Percentiles rank a stretch among this genome's conserved stretches.
Evolutionary conservation across 176 grass and related monocot species (phyloP).

Genomic region (Hordeum vulgare): DNA sequence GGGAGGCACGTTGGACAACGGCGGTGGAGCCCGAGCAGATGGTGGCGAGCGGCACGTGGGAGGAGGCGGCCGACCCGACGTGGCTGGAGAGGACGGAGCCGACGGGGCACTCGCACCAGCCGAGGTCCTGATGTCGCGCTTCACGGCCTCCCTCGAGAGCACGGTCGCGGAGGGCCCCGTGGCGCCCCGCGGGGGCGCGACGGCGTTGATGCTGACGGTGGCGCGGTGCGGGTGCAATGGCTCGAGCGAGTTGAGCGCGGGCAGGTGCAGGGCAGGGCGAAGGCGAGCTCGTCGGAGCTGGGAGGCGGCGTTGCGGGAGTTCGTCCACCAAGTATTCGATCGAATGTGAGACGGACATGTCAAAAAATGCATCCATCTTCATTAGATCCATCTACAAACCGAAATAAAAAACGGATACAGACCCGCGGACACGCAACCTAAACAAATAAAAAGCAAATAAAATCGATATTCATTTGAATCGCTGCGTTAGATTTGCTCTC

Average conservation of each 20-base stretch:
- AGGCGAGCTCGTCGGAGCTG: too few species aligned
- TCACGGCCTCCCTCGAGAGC: constrained; percentile 31
- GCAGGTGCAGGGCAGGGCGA: too few species aligned
- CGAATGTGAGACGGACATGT: too few species aligned
- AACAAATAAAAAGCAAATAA: too few species aligned
- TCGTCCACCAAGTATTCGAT: too few species aligned
- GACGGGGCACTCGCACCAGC: constrained; percentile 63
- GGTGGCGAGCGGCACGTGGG: constrained; percentile 17
- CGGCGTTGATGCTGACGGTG: constrained; percentile 27
- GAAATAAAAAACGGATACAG: too few species aligned
- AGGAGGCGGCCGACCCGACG: not conserved
- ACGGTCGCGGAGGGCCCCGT: not conserved
- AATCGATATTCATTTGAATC: too few species aligned
- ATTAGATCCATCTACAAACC: too few species aligned
- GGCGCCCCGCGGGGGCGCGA: not conserved
- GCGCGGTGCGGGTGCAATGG: constrained; percentile 48
- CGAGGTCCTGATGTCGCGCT: constrained; percentile 44
- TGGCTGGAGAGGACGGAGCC: constrained; percentile 41
- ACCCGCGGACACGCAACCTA: too few species aligned
- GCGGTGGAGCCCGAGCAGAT: not conserved
- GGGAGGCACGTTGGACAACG: not conserved
- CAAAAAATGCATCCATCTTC: too few species aligned
- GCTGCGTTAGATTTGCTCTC: too few species aligned
- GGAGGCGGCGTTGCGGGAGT: too few species aligned
- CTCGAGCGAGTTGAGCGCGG: constrained; percentile 37